A percentile compares a stretch with the other conserved stretches of the same genome.
These are phyloP conservation scores for Agaricus bisporus DNA, from an alignment of 768 basidiomycete species.

Conservation along the genomic window DNA sequence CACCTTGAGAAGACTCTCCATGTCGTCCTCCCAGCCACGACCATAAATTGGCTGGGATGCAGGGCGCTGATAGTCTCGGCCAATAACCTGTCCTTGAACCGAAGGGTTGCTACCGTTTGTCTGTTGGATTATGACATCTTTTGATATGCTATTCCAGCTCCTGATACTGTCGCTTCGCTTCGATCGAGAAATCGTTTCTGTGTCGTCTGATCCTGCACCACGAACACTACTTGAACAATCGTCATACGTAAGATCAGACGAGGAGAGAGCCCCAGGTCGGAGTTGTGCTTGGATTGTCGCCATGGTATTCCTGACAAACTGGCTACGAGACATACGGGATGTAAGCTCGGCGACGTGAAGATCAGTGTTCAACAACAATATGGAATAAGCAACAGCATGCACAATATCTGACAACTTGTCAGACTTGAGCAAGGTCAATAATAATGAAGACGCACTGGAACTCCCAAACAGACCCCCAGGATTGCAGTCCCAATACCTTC, in stretches of 20 bases:
- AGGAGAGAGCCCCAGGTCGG: constrained; percentile 49
- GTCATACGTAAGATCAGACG: constrained; percentile 59
- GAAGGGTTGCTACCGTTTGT: constrained; percentile 63
- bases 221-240: constrained; percentile 57
- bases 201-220: constrained; percentile 50
- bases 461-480: constrained; percentile 75
- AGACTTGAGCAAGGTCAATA: constrained; percentile 4
- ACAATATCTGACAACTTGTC: constrained; percentile 62
- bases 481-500: constrained; percentile 91
- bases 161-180: constrained; percentile 81
- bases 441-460: constrained; percentile 44
- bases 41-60: constrained; percentile 40
- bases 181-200: constrained; percentile 46
- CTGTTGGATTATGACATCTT: constrained; percentile 41
- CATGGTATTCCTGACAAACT: constrained; percentile 92
- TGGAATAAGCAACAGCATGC: constrained; percentile 91
- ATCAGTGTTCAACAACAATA: constrained; percentile 94
- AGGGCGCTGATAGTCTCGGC: constrained; percentile 18
- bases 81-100: constrained; percentile 45
- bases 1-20: constrained; percentile 85
- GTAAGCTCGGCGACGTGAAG: constrained; percentile 90
- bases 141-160: constrained; percentile 77
- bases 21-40: constrained; percentile 77
- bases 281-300: constrained; percentile 77
- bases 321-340: constrained; percentile 83